Evolutionary conservation across 306 rosid genomes (phyloP).

Genomic region (Abrus precatorius): DNA sequence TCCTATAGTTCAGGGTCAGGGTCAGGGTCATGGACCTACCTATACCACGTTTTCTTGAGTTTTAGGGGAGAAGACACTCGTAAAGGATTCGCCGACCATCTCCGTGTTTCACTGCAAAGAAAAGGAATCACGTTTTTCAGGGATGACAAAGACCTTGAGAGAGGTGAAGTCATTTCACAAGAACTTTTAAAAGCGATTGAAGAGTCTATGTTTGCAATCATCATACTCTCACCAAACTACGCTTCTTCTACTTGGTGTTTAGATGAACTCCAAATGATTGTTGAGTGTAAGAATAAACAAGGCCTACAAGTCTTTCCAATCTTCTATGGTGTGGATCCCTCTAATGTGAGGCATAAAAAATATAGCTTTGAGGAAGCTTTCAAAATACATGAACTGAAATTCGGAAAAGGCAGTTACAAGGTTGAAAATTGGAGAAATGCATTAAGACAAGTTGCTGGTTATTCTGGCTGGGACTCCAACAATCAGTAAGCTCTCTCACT

Average conservation of each 20-base stretch:
- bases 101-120: constrained; percentile 6
- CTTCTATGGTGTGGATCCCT: constrained; percentile 27
- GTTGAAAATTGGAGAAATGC: constrained; percentile 25
- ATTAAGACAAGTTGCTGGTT: neutral
- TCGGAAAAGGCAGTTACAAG: neutral
- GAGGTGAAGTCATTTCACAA: constrained; percentile 5
- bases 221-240: constrained; percentile 12
- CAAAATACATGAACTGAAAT: constrained; percentile 3
- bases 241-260: constrained; percentile 33
- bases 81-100: constrained; percentile 25
- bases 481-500: constrained; percentile 1
- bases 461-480: constrained; percentile 37
- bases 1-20: neutral
- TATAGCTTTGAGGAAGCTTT: constrained; percentile 6
- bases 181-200: constrained; percentile 26
- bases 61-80: constrained; percentile 14
- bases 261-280: constrained; percentile 34
- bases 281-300: neutral
- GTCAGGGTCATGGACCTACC: too few relatives aligned
- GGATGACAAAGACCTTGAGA: constrained; percentile 38
- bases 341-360: constrained; percentile 29
- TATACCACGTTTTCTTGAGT: neutral
- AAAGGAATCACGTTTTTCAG: constrained; percentile 29
- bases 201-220: constrained; percentile 24
- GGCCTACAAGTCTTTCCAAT: neutral